A percentile compares a stretch with the other conserved stretches of the same genome.
Conservation (phyloP, 768 basidiomycete genomes). For the Collybia sordida region DNA sequence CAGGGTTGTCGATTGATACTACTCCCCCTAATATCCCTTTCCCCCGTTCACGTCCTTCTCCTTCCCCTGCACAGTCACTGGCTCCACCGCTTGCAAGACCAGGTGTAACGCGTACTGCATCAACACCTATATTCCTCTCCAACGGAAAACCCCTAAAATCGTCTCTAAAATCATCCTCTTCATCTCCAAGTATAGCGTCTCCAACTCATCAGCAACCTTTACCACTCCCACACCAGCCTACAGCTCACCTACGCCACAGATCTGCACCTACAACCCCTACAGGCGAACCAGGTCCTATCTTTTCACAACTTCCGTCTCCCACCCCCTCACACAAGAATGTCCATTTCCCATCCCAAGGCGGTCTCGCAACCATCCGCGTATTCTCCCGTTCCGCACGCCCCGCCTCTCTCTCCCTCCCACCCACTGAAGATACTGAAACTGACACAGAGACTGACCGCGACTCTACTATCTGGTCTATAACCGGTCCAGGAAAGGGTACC, state of each 20-base stretch:
- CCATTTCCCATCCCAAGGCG: conserved; percentile 78
- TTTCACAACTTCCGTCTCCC: not conserved
- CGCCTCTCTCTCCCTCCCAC: conserved; percentile 36
- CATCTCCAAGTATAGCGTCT: conserved; percentile 43
- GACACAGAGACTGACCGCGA: conserved; percentile 42
- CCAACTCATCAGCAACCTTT: conserved; percentile 17
- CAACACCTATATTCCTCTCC: conserved; percentile 49
- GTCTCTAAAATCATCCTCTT: conserved; percentile 69
- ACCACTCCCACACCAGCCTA: not conserved
- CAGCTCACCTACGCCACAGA: conserved; percentile 29
- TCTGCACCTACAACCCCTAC: conserved; percentile 64
- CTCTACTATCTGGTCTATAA: no score
- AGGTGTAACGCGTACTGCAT: conserved; percentile 33
- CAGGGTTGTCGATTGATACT: not conserved
- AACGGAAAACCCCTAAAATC: conserved; percentile 89
- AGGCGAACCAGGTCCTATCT: no score
- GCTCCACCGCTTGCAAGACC: conserved; percentile 14
- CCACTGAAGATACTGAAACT: conserved; percentile 44
- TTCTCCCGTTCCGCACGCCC: conserved; percentile 72
- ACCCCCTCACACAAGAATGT: conserved; percentile 72
- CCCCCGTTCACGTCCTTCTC: conserved; percentile 1
- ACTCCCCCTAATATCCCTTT: conserved; percentile 17
- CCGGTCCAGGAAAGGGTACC: not conserved
- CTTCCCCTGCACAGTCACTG: conserved; percentile 5
- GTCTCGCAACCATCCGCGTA: conserved; percentile 58